phyloP scores from a whole-genome alignment of 1,139 yeast genomes.

The Scheffersomyces stambukii region DNA sequence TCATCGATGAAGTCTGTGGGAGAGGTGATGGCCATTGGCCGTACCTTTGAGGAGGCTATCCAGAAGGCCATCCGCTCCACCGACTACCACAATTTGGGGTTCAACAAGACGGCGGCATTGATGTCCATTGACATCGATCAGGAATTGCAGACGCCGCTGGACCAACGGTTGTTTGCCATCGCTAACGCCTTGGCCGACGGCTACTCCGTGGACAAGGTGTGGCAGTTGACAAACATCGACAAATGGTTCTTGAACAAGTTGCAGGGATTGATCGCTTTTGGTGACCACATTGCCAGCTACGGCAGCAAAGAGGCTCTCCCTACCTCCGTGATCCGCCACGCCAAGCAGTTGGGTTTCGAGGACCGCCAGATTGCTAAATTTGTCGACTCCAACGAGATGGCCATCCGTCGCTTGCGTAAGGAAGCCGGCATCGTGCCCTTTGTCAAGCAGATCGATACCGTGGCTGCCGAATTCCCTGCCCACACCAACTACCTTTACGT shows the following conservation, averaged over 20 bases:
- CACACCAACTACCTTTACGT: conserved; percentile 92
- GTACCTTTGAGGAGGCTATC: conserved; percentile 95
- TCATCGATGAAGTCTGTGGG: conserved; percentile 99
- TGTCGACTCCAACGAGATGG: conserved; percentile 86
- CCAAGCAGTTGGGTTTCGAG: conserved; percentile 92
- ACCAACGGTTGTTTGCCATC: conserved; percentile 96
- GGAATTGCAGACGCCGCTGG: conserved; percentile 85
- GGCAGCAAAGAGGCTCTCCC: conserved; percentile 54
- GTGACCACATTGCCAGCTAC: conserved; percentile 55
- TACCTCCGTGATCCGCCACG: conserved; percentile 45
- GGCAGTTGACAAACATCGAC: conserved; percentile 87
- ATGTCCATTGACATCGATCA: conserved; percentile 55
- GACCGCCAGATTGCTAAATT: conserved; percentile 94
- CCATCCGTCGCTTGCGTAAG: conserved; percentile 78
- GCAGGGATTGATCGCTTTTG: conserved; percentile 65
- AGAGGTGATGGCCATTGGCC: conserved; percentile 98
- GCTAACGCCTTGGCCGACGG: conserved; percentile 90
- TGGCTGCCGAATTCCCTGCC: conserved; percentile 99
- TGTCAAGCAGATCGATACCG: conserved; percentile 94
- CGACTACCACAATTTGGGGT: conserved; percentile 89
- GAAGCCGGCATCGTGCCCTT: conserved; percentile 79
- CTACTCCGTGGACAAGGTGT: conserved; percentile 87
- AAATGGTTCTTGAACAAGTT: conserved; percentile 94
- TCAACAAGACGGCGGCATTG: conserved; percentile 49
- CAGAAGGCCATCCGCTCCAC: conserved; percentile 98